Percentiles rank a stretch among this genome's conserved stretches.
Conservation (phyloP, 1,284 basidiomycete genomes). For the Apiotrichum montevideense region DNA sequence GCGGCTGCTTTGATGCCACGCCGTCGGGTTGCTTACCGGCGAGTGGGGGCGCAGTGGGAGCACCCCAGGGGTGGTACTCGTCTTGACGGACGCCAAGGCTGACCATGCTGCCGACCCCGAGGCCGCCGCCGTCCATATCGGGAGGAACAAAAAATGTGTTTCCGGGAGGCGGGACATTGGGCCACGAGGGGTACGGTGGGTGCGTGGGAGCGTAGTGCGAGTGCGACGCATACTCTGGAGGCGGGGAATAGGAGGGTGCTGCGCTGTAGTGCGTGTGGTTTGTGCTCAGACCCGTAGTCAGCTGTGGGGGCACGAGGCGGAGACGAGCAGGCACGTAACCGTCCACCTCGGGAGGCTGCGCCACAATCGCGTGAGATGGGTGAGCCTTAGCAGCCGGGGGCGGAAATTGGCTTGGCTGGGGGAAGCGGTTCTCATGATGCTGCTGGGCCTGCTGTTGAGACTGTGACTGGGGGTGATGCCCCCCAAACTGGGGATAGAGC, state of each 20-base stretch:
- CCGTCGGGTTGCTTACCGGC: not conserved
- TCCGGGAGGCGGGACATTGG: not conserved
- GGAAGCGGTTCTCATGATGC: not conserved
- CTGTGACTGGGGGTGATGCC: not conserved
- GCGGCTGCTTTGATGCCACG: not conserved
- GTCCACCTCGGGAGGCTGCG: constrained; percentile 1
- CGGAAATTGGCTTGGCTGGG: not conserved
- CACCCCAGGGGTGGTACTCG: not conserved
- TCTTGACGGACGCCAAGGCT: not conserved
- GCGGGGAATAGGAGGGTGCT: not conserved
- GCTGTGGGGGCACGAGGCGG: constrained; percentile 1
- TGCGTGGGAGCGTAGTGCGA: not conserved
- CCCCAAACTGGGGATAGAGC: too few relatives aligned
- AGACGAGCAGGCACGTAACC: constrained; percentile 6
- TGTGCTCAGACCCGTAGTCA: not conserved
- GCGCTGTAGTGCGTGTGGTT: not conserved
- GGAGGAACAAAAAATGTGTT: not conserved
- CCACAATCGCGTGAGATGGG: too few relatives aligned
- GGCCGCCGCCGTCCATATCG: not conserved
- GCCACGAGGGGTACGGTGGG: not conserved
- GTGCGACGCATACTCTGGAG: not conserved
- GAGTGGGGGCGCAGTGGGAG: not conserved
- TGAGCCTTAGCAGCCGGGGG: too few relatives aligned
- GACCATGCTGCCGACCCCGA: not conserved
- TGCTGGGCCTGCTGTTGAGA: not conserved